phyloP scores from a whole-genome alignment of 805 yeast genomes.

The Pichia paraexigua region DNA sequence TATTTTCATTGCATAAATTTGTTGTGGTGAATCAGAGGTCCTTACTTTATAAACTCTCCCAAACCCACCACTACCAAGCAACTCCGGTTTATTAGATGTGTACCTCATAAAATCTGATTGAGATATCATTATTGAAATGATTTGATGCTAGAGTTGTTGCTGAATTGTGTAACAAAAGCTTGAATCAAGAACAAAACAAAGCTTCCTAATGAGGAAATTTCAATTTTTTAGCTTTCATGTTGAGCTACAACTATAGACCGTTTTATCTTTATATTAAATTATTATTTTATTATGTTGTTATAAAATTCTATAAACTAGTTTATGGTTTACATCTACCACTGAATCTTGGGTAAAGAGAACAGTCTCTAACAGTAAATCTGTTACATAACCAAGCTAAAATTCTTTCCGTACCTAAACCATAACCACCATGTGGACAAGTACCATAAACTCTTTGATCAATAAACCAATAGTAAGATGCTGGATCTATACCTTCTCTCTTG shows the following conservation, averaged over 20 bases:
- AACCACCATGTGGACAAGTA: conserved; percentile 98
- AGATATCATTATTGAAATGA: background rate
- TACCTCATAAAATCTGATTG: background rate
- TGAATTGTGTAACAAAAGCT: background rate
- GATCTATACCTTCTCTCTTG: conserved; percentile 83
- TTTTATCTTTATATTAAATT: background rate
- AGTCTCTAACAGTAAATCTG: conserved; percentile 97
- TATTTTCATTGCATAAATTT: conserved; percentile 21
- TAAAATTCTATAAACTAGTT: background rate
- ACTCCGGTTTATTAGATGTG: background rate
- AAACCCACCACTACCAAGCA: conserved; percentile 81
- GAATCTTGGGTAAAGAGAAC: conserved; percentile 95
- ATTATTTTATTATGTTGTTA: background rate
- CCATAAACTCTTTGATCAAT: conserved; percentile 94
- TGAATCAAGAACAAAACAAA: background rate
- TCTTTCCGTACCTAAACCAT: conserved; percentile 97
- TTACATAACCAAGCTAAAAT: conserved; percentile 97
- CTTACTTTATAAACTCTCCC: conserved; percentile 62
- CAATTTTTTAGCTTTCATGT: background rate
- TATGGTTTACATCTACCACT: conserved; percentile 97
- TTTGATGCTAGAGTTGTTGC: background rate
- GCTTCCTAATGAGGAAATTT: background rate
- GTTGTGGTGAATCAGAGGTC: background rate
- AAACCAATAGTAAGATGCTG: conserved; percentile 90
- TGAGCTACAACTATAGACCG: background rate